Evolutionary conservation across 305 asterid species (phyloP).

Genomic region (Caryopteris hybrid): DNA sequence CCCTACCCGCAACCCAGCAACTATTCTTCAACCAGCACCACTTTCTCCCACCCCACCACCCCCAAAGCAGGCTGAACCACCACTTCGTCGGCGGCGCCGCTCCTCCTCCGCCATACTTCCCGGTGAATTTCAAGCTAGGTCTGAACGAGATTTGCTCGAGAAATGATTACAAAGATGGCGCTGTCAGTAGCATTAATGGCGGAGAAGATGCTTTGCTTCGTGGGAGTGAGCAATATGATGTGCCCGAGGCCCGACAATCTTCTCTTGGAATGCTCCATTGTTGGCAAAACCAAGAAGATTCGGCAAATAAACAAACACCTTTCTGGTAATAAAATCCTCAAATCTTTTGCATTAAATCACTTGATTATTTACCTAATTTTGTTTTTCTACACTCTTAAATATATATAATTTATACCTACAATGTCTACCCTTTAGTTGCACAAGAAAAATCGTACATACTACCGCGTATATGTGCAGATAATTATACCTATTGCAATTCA

Average conservation of each 20-base stretch:
- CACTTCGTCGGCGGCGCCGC: too few species aligned
- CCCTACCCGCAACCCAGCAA: slow-evolving; percentile 25
- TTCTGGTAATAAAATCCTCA: background rate
- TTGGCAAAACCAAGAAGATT: slow-evolving; percentile 65
- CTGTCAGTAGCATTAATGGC: background rate
- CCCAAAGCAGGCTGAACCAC: too few species aligned
- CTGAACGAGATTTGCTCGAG: slow-evolving; percentile 24
- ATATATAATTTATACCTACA: too few species aligned
- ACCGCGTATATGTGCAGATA: too few species aligned
- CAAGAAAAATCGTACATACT: too few species aligned
- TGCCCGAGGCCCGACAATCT: slow-evolving; percentile 39
- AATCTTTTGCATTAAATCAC: slow-evolving; percentile 9
- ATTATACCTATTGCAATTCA: too few species aligned
- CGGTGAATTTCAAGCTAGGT: slow-evolving; percentile 52
- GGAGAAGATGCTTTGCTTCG: slow-evolving; percentile 31
- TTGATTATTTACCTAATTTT: background rate
- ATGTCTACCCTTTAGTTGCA: too few species aligned
- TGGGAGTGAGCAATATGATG: slow-evolving; percentile 46
- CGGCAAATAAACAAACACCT: slow-evolving; percentile 40
- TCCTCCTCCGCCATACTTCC: slow-evolving; percentile 20
- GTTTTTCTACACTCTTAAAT: background rate
- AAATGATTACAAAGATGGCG: background rate
- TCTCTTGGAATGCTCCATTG: slow-evolving; percentile 43
- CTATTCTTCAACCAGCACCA: slow-evolving; percentile 30
- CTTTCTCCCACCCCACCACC: too few species aligned